These are phyloP conservation scores for Sphagnum tenellum DNA, from an alignment of 225 moss, liverwort and hornwort species.

Conservation along the genomic window DNA sequence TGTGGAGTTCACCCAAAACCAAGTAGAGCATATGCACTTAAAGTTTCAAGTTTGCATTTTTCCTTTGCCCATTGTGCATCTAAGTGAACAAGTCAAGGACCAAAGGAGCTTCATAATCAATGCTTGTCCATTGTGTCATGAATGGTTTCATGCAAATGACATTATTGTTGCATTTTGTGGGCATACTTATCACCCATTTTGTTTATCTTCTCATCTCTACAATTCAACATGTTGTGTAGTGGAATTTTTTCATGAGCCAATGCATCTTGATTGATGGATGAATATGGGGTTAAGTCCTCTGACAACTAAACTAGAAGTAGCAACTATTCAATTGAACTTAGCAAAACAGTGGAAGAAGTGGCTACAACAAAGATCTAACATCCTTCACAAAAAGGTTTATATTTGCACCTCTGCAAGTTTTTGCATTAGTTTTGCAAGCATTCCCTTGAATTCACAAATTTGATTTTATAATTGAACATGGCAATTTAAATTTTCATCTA, in stretches of 20 bases:
- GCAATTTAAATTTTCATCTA: too few species aligned
- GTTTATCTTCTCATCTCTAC: background rate
- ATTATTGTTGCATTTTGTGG: background rate
- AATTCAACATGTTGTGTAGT: background rate
- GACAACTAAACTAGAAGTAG: background rate
- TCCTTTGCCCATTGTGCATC: background rate
- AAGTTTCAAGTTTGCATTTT: background rate
- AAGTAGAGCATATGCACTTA: background rate
- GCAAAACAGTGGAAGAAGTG: background rate
- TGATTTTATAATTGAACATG: too few species aligned
- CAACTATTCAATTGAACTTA: background rate
- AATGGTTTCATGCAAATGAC: constrained; percentile 2
- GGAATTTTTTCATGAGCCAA: background rate
- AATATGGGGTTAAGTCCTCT: background rate
- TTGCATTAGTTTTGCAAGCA: too few species aligned
- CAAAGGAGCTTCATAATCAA: background rate
- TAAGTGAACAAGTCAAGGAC: background rate
- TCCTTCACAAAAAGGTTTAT: too few species aligned
- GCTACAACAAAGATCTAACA: too few species aligned
- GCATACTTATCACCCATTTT: constrained; percentile 1
- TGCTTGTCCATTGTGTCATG: background rate
- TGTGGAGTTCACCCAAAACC: background rate
- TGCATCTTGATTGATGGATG: background rate
- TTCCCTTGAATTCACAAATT: too few species aligned
- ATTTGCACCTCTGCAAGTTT: too few species aligned